phyloP scores from a whole-genome alignment of 164 flowering plant species.

The Vitis rotundifolia region DNA sequence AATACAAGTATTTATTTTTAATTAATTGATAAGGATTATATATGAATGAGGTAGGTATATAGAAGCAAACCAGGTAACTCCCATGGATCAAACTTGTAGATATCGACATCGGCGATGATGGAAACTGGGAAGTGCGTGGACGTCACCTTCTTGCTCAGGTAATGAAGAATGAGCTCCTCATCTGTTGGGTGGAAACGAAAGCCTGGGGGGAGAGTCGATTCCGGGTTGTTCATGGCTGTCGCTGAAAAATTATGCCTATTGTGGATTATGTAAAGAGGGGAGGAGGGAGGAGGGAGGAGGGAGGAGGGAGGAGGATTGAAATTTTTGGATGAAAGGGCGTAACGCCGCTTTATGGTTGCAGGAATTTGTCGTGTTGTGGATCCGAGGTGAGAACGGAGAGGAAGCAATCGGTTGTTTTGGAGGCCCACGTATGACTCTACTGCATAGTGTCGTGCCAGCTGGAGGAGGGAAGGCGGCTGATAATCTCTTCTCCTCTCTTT shows the following conservation, averaged over 20 bases:
- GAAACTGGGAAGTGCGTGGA: conserved; percentile 38
- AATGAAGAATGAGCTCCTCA: conserved; percentile 59
- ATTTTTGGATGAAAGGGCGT: conserved; percentile 24
- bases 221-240: conserved; percentile 10
- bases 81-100: conserved; percentile 59
- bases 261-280: background rate
- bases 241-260: background rate
- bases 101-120: conserved; percentile 48
- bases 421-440: background rate
- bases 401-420: background rate
- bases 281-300: background rate
- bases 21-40: background rate
- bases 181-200: conserved; percentile 68
- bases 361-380: conserved; percentile 25
- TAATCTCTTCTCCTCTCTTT: background rate
- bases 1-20: background rate
- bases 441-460: background rate
- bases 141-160: conserved; percentile 33
- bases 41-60: background rate
- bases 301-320: conserved; percentile 20
- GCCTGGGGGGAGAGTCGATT: conserved; percentile 42
- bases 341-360: conserved; percentile 23
- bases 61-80: conserved; percentile 40
- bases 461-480: background rate
- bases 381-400: background rate